These are phyloP conservation scores for Cynara cardunculus DNA, from an alignment of 129 eudicot species.

Conservation along the genomic window DNA sequence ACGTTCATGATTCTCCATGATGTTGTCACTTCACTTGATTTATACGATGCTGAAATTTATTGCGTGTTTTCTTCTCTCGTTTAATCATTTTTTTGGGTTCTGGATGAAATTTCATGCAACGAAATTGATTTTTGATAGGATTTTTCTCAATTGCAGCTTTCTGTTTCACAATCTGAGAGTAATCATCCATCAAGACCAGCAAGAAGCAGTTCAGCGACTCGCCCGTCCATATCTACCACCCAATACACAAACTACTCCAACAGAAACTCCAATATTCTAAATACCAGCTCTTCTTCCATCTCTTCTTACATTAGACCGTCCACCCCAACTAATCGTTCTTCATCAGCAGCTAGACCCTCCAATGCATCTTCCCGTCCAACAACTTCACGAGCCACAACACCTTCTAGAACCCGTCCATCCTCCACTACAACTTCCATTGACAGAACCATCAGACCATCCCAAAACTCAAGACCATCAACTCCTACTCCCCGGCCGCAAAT, in stretches of 20 bases:
- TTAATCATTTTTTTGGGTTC: neutral
- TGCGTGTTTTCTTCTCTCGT: neutral
- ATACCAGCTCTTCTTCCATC: slow-evolving; percentile 93
- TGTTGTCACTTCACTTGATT: too few species aligned
- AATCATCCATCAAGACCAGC: slow-evolving; percentile 57
- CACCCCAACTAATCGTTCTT: slow-evolving; percentile 71
- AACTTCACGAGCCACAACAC: slow-evolving; percentile 78
- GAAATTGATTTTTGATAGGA: neutral
- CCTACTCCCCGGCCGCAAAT: slow-evolving; percentile 81
- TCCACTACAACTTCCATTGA: slow-evolving; percentile 40
- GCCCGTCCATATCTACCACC: slow-evolving; percentile 64
- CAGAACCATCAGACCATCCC: slow-evolving; percentile 59
- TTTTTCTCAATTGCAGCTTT: slow-evolving; percentile 51
- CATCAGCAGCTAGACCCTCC: slow-evolving; percentile 70
- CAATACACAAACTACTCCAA: slow-evolving; percentile 62
- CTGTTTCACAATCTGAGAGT: slow-evolving; percentile 83
- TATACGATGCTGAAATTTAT: too few species aligned
- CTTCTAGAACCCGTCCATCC: slow-evolving; percentile 74
- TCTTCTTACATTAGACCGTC: slow-evolving; percentile 94
- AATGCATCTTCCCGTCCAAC: slow-evolving; percentile 71
- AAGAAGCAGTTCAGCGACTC: slow-evolving; percentile 88
- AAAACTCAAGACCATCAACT: slow-evolving; percentile 85
- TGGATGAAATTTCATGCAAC: neutral
- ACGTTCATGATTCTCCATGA: too few species aligned
- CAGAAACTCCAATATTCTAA: slow-evolving; percentile 66